Evolutionary conservation across 2,329 filamentous ascomycete species (phyloP).

Genomic region (Cordyceps javanica): DNA sequence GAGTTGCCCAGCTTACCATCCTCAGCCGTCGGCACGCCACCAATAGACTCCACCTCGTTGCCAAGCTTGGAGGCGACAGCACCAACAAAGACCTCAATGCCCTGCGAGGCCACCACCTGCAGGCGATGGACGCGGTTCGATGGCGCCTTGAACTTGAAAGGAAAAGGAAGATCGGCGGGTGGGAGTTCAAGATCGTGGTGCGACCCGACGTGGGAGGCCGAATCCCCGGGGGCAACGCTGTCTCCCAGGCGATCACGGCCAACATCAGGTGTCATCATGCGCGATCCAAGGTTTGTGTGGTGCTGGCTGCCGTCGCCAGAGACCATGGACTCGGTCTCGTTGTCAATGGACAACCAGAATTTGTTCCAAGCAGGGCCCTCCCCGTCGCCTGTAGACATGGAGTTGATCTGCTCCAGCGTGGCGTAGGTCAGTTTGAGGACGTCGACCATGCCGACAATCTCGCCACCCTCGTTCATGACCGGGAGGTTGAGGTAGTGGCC

Average conservation of each 20-base stretch:
- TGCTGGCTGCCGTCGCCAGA: conserved; percentile 83
- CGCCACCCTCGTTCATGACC: conserved; percentile 94
- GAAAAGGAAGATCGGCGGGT: conserved; percentile 71
- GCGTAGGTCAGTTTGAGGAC: conserved; percentile 97
- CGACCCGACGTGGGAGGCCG: conserved; percentile 82
- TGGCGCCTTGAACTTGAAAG: conserved; percentile 99
- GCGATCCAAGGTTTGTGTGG: conserved; percentile 57
- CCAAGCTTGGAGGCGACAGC: conserved; percentile 82
- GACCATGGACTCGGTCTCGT: conserved; percentile 93
- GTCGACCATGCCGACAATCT: conserved; percentile 99
- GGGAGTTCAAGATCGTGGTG: conserved; percentile 54
- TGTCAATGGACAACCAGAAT: conserved; percentile 94
- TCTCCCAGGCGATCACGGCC: conserved; percentile 66
- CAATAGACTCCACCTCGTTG: conserved; percentile 72
- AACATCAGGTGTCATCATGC: conserved; percentile 75
- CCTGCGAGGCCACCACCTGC: conserved; percentile 74
- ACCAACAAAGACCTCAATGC: conserved; percentile 70
- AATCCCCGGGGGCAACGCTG: conserved; percentile 87
- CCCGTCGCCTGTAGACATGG: conserved; percentile 79
- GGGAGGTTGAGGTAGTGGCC: conserved; percentile 97
- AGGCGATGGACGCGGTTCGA: conserved; percentile 89
- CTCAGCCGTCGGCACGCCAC: conserved; percentile 70
- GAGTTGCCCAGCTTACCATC: conserved; percentile 69
- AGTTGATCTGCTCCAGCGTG: conserved; percentile 95
- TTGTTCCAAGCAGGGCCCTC: conserved; percentile 99